phyloP scores from a whole-genome alignment of 2,329 filamentous ascomycete genomes.

The Triangularia verruculosa region DNA sequence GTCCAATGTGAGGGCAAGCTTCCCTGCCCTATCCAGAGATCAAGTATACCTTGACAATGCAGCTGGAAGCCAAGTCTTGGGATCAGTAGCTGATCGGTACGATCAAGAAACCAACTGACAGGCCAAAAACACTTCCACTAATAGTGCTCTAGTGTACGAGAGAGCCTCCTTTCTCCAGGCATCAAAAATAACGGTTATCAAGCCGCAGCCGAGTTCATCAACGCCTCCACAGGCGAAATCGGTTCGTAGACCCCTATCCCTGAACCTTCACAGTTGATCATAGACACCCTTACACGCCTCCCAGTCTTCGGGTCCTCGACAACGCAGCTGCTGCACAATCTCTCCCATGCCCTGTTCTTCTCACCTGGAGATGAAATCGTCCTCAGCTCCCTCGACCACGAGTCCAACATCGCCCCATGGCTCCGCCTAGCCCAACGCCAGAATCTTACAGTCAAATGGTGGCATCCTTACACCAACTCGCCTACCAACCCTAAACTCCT shows the following conservation, averaged over 20 bases:
- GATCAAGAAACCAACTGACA: conserved; percentile 8
- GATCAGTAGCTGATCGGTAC: conserved; percentile 63
- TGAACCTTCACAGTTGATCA: background rate
- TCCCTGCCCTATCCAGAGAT: conserved; percentile 61
- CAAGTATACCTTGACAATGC: conserved; percentile 78
- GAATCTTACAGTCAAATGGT: conserved; percentile 66
- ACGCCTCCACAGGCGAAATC: conserved; percentile 64
- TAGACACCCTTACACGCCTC: background rate
- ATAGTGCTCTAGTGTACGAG: conserved; percentile 50
- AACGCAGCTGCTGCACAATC: conserved; percentile 73
- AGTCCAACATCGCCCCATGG: conserved; percentile 75
- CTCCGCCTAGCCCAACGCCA: conserved; percentile 61
- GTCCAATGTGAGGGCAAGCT: conserved; percentile 53
- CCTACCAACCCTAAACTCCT: conserved; percentile 50
- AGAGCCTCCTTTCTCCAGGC: conserved; percentile 64
- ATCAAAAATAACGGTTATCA: conserved; percentile 59
- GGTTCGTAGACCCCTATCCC: conserved; percentile 39
- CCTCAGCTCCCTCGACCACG: conserved; percentile 70
- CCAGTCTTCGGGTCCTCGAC: conserved; percentile 69
- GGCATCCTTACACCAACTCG: conserved; percentile 44
- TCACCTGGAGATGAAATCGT: conserved; percentile 62
- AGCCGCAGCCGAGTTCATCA: conserved; percentile 68
- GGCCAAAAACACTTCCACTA: background rate
- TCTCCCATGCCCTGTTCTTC: conserved; percentile 55
- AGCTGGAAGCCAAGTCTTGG: conserved; percentile 69